Base-by-base conservation (phyloP, 306 rosid species). In the Fragaria iinumae region DNA sequence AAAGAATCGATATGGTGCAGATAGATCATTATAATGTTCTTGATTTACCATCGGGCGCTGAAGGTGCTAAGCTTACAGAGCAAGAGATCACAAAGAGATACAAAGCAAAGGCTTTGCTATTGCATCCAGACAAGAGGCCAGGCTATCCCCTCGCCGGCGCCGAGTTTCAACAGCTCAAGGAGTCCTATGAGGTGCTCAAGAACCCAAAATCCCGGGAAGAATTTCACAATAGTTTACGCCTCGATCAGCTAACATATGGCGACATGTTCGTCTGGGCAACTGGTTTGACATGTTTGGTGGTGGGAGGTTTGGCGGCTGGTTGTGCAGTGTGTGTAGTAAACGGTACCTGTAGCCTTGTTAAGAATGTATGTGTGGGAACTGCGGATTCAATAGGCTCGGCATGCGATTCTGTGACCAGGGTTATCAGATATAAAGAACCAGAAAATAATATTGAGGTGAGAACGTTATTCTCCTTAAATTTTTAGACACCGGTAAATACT, bases 71-170 rank as follows among this genome's bases (percentile, higher is more conserved):
- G 16, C 64, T 21, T 3, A 10, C 64, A 57, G 29, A 0, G 64
- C 14, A 10, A 21, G 64, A 57, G 29, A 23, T 23, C 4, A 57
- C 34, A 23, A 57, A 23, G 64, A 57, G 16, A 57, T 57, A 57
- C 64, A 57, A 57, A 57, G 64, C 29, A 23, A 57, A 57, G 64
- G 64, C 64, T 21, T 23, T 57, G 32, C 34, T 57, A 6, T 57
- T 57, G 65, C 65, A 57, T 57, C 65, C 36, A 23, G 65, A 57
- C 34, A 23, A 57, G 65, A 57, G 65, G 65, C 65, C 17, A 57
- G 65, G 12, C 65, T 57, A 57, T 57, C 34, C 65, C 16, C 34
- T 23, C 17, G 65, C 36, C 16, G 65, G 16, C 16, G 36, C 36
- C 17, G 36, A 57, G 34, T 57, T 57, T 4, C 36, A 23, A 57